Base-by-base conservation (phyloP, 306 rosid species). In the Begonia loranthoides region DNA sequence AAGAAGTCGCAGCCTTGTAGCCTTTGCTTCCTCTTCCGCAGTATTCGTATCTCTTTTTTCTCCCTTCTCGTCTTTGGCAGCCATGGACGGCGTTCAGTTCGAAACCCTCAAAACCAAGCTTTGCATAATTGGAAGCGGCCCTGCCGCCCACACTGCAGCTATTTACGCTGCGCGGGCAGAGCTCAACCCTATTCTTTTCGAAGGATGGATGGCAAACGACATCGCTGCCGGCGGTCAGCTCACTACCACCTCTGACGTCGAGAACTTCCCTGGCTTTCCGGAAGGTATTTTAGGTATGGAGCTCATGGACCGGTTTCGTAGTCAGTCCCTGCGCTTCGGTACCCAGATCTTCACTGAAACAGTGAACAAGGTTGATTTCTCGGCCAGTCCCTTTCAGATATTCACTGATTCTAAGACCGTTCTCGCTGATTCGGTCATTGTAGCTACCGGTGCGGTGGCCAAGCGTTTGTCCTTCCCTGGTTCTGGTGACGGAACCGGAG, bases 201-300 rank as follows among this genome's bases (percentile, higher is more conserved):
- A 88, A 45, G 96, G 94, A 4, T 84, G 94, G 88, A 88, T 88
- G 96, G 96, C 94, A 36, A 88, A 88, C 73, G 86, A 67, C 58
- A 79, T 88, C 55, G 94, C 88, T 43, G 83, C 93, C 24, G 96
- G 93, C 4, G 93, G 94, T 9, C 96, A 88, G 70, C 94, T 81
- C 77, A 88, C 96, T 40, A 88, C 93, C 17, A 84, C 96, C 11
- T 50, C 96, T 52, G 94, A 84, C 41, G 96, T 88, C 17, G 88
- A 88, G 71, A 88, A 88, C 61, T 88, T 84, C 70, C 94, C 94
- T 1, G 93, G 94, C 0, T 88, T 88, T 33, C 93, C 94, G 13
- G 82, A 70, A 0, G 96, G 94, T 3, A 74, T 88, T 56, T 59
- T 72, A 2, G 94, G 93, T 16, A 66, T 70, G 13, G 88, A 88